Evolutionary conservation across 2,329 filamentous ascomycete species (phyloP).

Genomic region (Colletotrichum sp.): DNA sequence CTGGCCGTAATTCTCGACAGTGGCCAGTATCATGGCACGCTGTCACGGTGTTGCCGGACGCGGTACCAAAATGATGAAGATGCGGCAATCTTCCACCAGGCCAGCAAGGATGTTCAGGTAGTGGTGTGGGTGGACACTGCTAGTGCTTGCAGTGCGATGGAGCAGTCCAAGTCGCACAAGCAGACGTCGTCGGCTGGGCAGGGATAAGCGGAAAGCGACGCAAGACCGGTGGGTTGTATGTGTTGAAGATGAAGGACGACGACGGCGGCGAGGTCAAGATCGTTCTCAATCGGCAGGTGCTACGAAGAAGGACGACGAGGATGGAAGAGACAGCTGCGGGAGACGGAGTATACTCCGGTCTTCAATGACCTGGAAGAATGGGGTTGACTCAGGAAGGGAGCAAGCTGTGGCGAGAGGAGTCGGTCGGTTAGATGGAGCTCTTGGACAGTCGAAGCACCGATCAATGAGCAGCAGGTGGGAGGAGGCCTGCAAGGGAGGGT

Average conservation of each 20-base stretch:
- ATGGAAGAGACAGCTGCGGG: neutral
- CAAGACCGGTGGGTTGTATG: neutral
- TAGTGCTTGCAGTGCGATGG: conserved; percentile 5
- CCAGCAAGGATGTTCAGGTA: conserved; percentile 14
- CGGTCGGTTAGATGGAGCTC: neutral
- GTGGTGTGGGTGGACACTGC: conserved; percentile 12
- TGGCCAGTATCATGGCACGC: neutral
- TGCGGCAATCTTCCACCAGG: neutral
- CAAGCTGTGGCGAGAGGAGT: neutral
- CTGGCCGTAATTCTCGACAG: neutral
- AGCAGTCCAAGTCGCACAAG: neutral
- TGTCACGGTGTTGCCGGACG: neutral
- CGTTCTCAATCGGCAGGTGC: neutral
- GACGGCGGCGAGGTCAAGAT: neutral
- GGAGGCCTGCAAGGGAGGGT: neutral
- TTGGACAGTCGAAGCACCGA: neutral
- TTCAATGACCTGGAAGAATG: neutral
- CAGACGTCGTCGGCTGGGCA: neutral
- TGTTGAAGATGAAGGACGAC: neutral
- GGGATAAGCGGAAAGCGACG: conserved; percentile 6
- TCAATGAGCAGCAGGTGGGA: neutral
- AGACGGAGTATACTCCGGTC: conserved; percentile 7
- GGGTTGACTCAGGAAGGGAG: neutral
- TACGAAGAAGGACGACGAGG: neutral
- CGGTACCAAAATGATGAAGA: neutral